A percentile compares a stretch with the other conserved stretches of the same genome.
Evolutionary conservation across 1,139 yeast genomes (phyloP).

Genomic region (Entelexis paramagnoliae): DNA sequence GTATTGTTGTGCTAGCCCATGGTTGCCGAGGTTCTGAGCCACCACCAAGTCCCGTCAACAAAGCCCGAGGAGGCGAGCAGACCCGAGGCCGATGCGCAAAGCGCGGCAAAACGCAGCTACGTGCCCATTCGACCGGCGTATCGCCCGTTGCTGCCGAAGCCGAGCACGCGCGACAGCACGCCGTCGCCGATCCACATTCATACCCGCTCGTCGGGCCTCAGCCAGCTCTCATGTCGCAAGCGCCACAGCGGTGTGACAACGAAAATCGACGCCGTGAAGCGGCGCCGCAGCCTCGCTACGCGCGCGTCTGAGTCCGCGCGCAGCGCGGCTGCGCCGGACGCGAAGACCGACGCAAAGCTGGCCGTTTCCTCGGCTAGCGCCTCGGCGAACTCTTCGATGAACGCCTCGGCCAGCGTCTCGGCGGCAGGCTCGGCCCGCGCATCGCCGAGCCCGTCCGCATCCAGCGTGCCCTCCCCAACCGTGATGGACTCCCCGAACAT

Average conservation of each 20-base stretch:
- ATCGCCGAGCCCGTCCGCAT: neutral
- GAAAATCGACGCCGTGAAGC: slow-evolving; percentile 13
- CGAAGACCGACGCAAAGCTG: neutral
- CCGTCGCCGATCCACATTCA: slow-evolving; percentile 15
- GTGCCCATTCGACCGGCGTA: slow-evolving; percentile 33
- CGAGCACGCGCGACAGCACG: slow-evolving; percentile 19
- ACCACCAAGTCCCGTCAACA: neutral
- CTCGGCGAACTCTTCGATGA: neutral
- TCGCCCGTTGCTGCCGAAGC: slow-evolving; percentile 33
- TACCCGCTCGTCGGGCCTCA: slow-evolving; percentile 12
- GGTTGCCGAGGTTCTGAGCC: slow-evolving; percentile 3
- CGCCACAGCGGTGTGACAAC: slow-evolving; percentile 3
- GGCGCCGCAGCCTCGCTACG: slow-evolving; percentile 10
- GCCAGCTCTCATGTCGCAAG: slow-evolving; percentile 15
- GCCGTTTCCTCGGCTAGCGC: too few species aligned
- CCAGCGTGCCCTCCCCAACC: neutral
- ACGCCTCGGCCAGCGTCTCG: neutral
- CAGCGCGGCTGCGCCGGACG: neutral
- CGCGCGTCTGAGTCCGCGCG: neutral
- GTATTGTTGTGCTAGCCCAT: neutral
- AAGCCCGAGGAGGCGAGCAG: neutral
- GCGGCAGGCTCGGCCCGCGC: neutral
- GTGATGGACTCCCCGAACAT: neutral
- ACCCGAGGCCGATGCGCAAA: neutral
- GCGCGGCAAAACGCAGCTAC: slow-evolving; percentile 20